Evolutionary conservation across 1,284 basidiomycete species (phyloP).

Genomic region (Ganoderma resinaceum): DNA sequence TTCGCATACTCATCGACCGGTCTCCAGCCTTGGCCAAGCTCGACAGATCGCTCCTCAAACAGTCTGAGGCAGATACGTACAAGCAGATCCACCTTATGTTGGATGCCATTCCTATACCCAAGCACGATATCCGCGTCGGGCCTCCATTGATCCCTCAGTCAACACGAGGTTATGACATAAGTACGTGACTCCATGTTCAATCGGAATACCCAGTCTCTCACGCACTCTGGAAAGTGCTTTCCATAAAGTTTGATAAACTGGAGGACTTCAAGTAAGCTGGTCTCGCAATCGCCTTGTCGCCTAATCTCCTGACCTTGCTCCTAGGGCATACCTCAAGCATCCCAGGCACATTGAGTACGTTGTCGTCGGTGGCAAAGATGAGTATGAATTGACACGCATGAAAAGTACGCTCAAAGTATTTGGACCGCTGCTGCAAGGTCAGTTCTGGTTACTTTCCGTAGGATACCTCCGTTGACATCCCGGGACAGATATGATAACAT

Average conservation of each 20-base stretch:
- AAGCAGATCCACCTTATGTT: constrained; percentile 19
- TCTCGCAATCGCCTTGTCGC: background rate
- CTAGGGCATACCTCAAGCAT: constrained; percentile 23
- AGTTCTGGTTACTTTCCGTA: background rate
- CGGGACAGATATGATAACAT: constrained; percentile 24
- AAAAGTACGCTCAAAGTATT: constrained; percentile 17
- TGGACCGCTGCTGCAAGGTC: constrained; percentile 19
- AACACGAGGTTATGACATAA: constrained; percentile 25
- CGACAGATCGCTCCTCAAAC: constrained; percentile 13
- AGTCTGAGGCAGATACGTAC: constrained; percentile 18
- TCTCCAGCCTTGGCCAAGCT: constrained; percentile 24
- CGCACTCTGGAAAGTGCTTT: constrained; percentile 9
- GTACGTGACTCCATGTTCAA: background rate
- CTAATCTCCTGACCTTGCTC: background rate
- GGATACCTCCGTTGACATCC: background rate
- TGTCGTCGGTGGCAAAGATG: background rate
- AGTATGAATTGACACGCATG: background rate
- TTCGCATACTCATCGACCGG: too few relatives aligned
- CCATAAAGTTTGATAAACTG: constrained; percentile 18
- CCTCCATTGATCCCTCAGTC: constrained; percentile 15
- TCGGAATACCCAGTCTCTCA: background rate
- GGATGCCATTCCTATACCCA: constrained; percentile 18
- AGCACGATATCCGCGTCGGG: constrained; percentile 23
- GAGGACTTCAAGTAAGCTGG: constrained; percentile 21
- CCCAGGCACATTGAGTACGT: constrained; percentile 25